phyloP scores from a whole-genome alignment of 2,329 filamentous ascomycete genomes.

The Exophiala xenobiotica region DNA sequence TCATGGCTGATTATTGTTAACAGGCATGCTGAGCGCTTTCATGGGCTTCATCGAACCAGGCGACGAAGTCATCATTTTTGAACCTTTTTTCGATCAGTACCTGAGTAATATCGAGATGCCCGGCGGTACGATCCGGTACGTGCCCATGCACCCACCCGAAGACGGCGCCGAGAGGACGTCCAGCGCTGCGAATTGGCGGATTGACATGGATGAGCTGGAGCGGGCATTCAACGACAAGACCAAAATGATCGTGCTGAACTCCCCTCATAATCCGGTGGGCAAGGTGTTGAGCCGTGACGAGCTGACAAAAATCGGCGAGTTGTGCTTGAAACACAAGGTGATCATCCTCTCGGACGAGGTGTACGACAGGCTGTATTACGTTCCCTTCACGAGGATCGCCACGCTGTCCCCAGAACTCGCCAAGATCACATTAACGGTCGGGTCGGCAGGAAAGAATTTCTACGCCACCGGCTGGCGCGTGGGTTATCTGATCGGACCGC shows the following conservation, averaged over 20 bases:
- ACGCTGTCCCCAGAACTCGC: slow-evolving; percentile 89
- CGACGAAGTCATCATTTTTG: slow-evolving; percentile 96
- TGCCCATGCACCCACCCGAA: slow-evolving; percentile 85
- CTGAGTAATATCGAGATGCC: slow-evolving; percentile 99
- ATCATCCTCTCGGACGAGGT: slow-evolving; percentile 92
- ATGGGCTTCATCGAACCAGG: slow-evolving; percentile 95
- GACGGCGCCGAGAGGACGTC: slow-evolving; percentile 77
- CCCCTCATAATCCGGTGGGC: slow-evolving; percentile 85
- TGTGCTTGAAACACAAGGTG: slow-evolving; percentile 90
- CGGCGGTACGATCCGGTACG: slow-evolving; percentile 90
- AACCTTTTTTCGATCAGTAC: slow-evolving; percentile 99
- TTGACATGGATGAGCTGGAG: slow-evolving; percentile 81
- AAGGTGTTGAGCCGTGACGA: slow-evolving; percentile 89
- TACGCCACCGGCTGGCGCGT: slow-evolving; percentile 97
- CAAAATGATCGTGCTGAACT: slow-evolving; percentile 83
- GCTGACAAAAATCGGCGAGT: slow-evolving; percentile 76
- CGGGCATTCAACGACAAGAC: slow-evolving; percentile 79
- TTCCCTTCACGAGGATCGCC: slow-evolving; percentile 88
- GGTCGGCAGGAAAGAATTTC: slow-evolving; percentile 96
- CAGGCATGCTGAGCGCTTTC: slow-evolving; percentile 90
- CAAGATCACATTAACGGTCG: slow-evolving; percentile 84
- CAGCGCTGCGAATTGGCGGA: slow-evolving; percentile 81
- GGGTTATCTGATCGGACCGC: slow-evolving; percentile 87
- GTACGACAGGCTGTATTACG: slow-evolving; percentile 93
- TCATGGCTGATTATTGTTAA: neutral